A percentile compares a stretch with the other conserved stretches of the same genome.
Evolutionary conservation across 495 filamentous ascomycete species (phyloP).

Genomic region (Melanomma pulvis-pyrius): DNA sequence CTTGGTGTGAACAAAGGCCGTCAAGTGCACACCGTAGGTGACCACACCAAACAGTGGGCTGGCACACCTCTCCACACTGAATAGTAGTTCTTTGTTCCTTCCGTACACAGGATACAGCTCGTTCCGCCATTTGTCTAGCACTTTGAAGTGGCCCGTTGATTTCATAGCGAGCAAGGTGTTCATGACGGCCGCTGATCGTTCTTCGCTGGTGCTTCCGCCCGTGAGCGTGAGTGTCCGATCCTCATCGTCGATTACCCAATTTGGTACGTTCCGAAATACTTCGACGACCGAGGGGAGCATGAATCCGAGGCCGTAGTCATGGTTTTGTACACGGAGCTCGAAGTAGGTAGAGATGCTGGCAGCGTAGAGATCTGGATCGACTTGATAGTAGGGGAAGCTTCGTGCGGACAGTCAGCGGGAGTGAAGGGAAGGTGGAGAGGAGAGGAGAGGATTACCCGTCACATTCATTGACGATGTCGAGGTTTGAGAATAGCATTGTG

Average conservation of each 20-base stretch:
- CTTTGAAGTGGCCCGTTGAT: conserved; percentile 62
- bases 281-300: conserved; percentile 53
- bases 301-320: conserved; percentile 51
- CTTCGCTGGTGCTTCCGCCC: conserved; percentile 34
- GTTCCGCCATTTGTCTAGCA: conserved; percentile 82
- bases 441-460: conserved; percentile 35
- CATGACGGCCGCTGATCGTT: conserved; percentile 62
- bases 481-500: conserved; percentile 38
- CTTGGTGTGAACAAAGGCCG: conserved; percentile 61
- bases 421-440: not conserved
- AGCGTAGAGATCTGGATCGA: conserved; percentile 41
- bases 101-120: conserved; percentile 87
- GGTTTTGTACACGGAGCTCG: conserved; percentile 41
- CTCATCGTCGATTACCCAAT: conserved; percentile 45
- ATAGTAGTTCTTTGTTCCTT: conserved; percentile 61
- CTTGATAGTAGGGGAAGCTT: conserved; percentile 48
- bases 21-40: conserved; percentile 91
- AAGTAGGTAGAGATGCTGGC: conserved; percentile 45
- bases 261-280: conserved; percentile 41
- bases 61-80: conserved; percentile 78
- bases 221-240: conserved; percentile 43
- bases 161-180: conserved; percentile 66
- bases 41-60: conserved; percentile 81
- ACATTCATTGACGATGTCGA: conserved; percentile 48
- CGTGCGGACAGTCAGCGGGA: not conserved